Evolutionary conservation across 2,329 filamentous ascomycete genomes (phyloP).

Genomic region (Conoideocrella luteorostrata): DNA sequence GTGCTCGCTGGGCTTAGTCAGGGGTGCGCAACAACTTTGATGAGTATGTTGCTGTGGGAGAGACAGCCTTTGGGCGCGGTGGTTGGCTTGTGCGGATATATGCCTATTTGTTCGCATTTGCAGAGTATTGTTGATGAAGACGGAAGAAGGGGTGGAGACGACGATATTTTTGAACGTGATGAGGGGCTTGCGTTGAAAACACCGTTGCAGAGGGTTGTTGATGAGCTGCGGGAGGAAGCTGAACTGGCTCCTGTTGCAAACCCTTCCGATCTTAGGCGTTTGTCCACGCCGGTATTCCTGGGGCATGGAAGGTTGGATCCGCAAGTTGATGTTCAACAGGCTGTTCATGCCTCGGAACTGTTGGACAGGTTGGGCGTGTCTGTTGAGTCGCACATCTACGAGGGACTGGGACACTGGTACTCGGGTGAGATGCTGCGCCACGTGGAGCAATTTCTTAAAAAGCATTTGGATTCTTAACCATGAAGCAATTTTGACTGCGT

Average conservation of each 20-base stretch:
- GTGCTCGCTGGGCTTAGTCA: slow-evolving; percentile 48
- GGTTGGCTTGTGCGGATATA: slow-evolving; percentile 39
- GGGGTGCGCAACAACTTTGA: slow-evolving; percentile 42
- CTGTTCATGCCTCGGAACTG: slow-evolving; percentile 24
- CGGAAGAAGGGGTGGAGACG: slow-evolving; percentile 8
- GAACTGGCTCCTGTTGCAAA: slow-evolving; percentile 14
- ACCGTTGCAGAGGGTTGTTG: slow-evolving; percentile 15
- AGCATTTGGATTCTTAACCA: neutral
- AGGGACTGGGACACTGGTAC: slow-evolving; percentile 39
- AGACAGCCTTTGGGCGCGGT: slow-evolving; percentile 29
- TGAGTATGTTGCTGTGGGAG: slow-evolving; percentile 37
- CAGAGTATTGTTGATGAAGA: slow-evolving; percentile 13
- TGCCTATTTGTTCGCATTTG: slow-evolving; percentile 33
- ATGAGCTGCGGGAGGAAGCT: slow-evolving; percentile 21
- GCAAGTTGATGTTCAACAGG: slow-evolving; percentile 31
- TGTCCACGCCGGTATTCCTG: slow-evolving; percentile 35
- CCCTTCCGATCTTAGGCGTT: slow-evolving; percentile 9
- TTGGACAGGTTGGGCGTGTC: slow-evolving; percentile 28
- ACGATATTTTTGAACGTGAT: slow-evolving; percentile 15
- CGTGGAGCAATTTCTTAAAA: slow-evolving; percentile 25
- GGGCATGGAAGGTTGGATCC: slow-evolving; percentile 37
- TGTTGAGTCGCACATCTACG: slow-evolving; percentile 32
- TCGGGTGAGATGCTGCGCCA: slow-evolving; percentile 33
- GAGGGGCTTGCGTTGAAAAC: slow-evolving; percentile 8
- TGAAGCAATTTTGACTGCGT: neutral